Conservation (phyloP, 2,329 filamentous ascomycete genomes). For the Fusarium cyanostomum region DNA sequence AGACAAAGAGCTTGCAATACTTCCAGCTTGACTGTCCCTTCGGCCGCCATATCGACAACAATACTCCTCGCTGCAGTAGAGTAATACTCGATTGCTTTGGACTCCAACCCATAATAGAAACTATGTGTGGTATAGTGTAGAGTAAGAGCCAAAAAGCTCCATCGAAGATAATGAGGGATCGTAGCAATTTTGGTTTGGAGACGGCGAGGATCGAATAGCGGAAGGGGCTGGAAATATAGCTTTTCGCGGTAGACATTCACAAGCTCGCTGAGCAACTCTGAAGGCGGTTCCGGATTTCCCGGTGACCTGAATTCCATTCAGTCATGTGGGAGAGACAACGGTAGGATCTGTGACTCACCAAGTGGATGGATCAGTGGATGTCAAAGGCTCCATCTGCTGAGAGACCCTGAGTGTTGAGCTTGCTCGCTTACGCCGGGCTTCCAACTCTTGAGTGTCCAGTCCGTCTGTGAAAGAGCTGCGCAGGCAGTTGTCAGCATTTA, state of each 20-base stretch:
- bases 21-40: conserved; percentile 22
- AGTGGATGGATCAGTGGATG: background rate
- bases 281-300: conserved; percentile 22
- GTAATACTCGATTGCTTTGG: conserved; percentile 37
- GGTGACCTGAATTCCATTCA: no score
- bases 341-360: no score
- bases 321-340: no score
- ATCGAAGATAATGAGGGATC: conserved; percentile 33
- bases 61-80: conserved; percentile 25
- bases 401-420: background rate
- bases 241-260: conserved; percentile 27
- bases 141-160: conserved; percentile 27
- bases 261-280: conserved; percentile 13
- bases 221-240: conserved; percentile 31
- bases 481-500: no score
- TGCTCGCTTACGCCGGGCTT: background rate
- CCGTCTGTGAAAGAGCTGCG: background rate
- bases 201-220: conserved; percentile 14
- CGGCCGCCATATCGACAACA: conserved; percentile 24
- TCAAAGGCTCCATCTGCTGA: conserved; percentile 18
- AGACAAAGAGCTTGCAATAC: conserved; percentile 35
- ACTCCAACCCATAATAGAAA: conserved; percentile 29
- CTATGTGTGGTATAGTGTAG: conserved; percentile 19
- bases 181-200: conserved; percentile 13
- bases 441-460: background rate